Percentiles rank a stretch among this genome's conserved stretches.
Evolutionary conservation across 495 filamentous ascomycete species (phyloP).

Genomic region (Cetradonia linearis): DNA sequence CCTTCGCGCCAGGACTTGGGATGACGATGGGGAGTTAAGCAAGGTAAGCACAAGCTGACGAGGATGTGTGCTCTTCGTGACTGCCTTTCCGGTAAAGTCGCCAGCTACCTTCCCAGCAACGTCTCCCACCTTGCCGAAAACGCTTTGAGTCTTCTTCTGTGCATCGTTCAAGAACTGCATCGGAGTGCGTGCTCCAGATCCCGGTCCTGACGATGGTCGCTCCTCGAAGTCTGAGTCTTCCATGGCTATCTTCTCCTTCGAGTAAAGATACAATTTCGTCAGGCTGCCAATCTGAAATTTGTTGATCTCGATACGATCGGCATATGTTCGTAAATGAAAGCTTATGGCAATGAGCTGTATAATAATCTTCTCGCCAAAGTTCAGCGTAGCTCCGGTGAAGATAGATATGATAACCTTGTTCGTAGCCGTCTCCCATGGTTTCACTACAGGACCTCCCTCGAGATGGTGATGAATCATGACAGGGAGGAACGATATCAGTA

Average conservation of each 20-base stretch:
- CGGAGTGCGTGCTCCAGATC: constrained; percentile 60
- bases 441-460: constrained; percentile 41
- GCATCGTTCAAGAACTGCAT: constrained; percentile 54
- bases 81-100: constrained; percentile 77
- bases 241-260: constrained; percentile 59
- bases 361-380: constrained; percentile 85
- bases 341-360: constrained; percentile 91
- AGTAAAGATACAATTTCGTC: constrained; percentile 72
- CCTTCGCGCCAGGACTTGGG: constrained; percentile 79
- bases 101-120: constrained; percentile 84
- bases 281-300: constrained; percentile 78
- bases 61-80: constrained; percentile 68
- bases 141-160: constrained; percentile 57
- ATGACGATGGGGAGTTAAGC: constrained; percentile 58
- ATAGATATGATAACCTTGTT: constrained; percentile 81
- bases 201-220: constrained; percentile 31
- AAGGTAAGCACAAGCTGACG: constrained; percentile 72
- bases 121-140: constrained; percentile 72
- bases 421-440: constrained; percentile 62
- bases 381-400: constrained; percentile 70
- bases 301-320: constrained; percentile 84
- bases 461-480: constrained; percentile 65
- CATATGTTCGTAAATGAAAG: constrained; percentile 86
- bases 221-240: constrained; percentile 64
- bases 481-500: constrained; percentile 54